phyloP scores from a whole-genome alignment of 805 yeast genomes.

The Metschnikowia lachancei region DNA sequence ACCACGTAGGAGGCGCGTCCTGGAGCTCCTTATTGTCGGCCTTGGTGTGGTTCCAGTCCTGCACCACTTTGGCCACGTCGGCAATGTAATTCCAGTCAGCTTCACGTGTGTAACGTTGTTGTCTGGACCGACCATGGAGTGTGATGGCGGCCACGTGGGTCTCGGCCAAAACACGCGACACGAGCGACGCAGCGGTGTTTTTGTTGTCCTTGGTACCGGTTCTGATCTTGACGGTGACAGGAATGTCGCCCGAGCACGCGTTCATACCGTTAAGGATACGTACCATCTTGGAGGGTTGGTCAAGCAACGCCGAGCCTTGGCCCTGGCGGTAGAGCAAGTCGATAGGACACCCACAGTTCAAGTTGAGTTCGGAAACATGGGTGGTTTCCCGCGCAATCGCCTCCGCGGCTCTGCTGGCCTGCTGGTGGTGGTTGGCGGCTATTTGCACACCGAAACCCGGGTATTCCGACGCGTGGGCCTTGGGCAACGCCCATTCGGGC shows the following conservation, averaged over 20 bases:
- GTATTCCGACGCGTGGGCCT: conserved; percentile 76
- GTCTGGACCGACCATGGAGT: conserved; percentile 93
- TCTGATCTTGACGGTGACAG: conserved; percentile 87
- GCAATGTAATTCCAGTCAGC: conserved; percentile 93
- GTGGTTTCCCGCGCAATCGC: conserved; percentile 57
- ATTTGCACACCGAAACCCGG: conserved; percentile 94
- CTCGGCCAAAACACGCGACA: conserved; percentile 67
- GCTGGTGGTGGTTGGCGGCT: conserved; percentile 90
- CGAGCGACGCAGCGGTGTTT: conserved; percentile 81
- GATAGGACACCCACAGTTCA: conserved; percentile 97
- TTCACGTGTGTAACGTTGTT: conserved; percentile 85
- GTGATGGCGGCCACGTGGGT: conserved; percentile 89
- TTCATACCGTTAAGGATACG: conserved; percentile 86
- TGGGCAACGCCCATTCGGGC: conserved; percentile 96
- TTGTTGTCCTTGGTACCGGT: conserved; percentile 84
- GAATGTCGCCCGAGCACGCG: conserved; percentile 83
- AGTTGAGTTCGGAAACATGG: conserved; percentile 74
- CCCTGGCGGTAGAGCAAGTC: conserved; percentile 93
- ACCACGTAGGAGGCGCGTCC: conserved; percentile 65
- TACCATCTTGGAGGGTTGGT: conserved; percentile 76
- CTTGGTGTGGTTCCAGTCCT: conserved; percentile 53
- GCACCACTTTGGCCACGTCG: conserved; percentile 66
- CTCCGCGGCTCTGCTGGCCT: conserved; percentile 91
- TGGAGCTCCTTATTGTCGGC: conserved; percentile 57
- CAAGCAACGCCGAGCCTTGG: conserved; percentile 91